A percentile compares a stretch with the other conserved stretches of the same genome.
These are phyloP conservation scores for Talaromyces sp. DNA, from an alignment of 2,329 filamentous ascomycete genomes.

Conservation along the genomic window DNA sequence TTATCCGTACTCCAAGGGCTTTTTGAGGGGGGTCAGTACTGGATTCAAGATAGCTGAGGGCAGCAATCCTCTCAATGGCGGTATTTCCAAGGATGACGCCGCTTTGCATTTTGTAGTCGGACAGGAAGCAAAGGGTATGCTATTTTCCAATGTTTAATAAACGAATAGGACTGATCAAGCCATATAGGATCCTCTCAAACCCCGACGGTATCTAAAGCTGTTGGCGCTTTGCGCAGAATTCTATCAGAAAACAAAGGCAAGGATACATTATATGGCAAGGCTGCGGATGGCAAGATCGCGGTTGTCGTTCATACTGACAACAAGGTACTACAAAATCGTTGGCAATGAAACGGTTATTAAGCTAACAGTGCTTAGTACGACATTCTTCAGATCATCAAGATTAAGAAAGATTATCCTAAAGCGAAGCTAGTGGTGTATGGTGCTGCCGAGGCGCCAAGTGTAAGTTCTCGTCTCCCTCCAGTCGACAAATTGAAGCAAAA, in stretches of 20 bases:
- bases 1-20: constrained; percentile 51
- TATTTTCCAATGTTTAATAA: not conserved
- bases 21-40: constrained; percentile 58
- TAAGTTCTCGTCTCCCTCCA: not conserved
- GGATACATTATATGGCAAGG: constrained; percentile 41
- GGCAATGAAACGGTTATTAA: not conserved
- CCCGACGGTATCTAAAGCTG: constrained; percentile 31
- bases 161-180: not conserved
- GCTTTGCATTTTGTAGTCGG: constrained; percentile 54
- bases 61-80: constrained; percentile 49
- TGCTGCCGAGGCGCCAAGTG: constrained; percentile 38
- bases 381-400: constrained; percentile 41
- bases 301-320: constrained; percentile 44
- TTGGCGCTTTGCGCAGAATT: constrained; percentile 39
- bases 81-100: constrained; percentile 54
- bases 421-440: constrained; percentile 37
- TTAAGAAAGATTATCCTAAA: constrained; percentile 19
- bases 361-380: constrained; percentile 35
- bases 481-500: not conserved
- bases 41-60: constrained; percentile 56
- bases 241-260: constrained; percentile 36
- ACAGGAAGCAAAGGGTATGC: constrained; percentile 33
- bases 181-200: constrained; percentile 23
- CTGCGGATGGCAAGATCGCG: constrained; percentile 39
- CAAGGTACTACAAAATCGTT: constrained; percentile 19